Conservation (phyloP, 768 basidiomycete genomes). For the Podaxis mareebaensis region DNA sequence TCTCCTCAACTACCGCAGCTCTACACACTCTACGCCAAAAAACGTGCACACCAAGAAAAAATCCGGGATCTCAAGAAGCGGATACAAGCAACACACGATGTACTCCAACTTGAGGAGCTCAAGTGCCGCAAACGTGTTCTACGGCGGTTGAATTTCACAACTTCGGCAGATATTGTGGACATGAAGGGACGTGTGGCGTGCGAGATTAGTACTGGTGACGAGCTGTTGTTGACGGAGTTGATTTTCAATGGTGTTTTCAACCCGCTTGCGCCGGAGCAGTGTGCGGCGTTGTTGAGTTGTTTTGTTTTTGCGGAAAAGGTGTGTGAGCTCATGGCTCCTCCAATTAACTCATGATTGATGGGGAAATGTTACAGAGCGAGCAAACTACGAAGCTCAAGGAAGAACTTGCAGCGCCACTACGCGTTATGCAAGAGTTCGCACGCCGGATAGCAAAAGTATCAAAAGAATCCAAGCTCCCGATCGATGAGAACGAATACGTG, state of each 20-base stretch:
- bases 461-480: conserved; percentile 84
- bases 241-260: conserved; percentile 98
- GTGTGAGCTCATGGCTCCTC: background rate
- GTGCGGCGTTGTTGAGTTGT: conserved; percentile 91
- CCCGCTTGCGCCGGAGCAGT: conserved; percentile 84
- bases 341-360: background rate
- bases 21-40: conserved; percentile 78
- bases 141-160: conserved; percentile 89
- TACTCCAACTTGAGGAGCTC: conserved; percentile 95
- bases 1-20: conserved; percentile 78
- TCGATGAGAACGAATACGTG: conserved; percentile 95
- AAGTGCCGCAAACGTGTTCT: conserved; percentile 94
- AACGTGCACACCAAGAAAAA: conserved; percentile 66
- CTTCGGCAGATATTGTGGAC: conserved; percentile 88
- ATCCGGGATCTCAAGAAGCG: conserved; percentile 81
- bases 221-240: conserved; percentile 92
- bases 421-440: conserved; percentile 95
- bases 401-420: conserved; percentile 88
- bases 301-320: conserved; percentile 99
- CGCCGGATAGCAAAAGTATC: conserved; percentile 96
- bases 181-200: conserved; percentile 98
- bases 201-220: conserved; percentile 97
- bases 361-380: conserved; percentile 63
- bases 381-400: conserved; percentile 85
- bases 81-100: conserved; percentile 87